Evolutionary conservation across 768 basidiomycete genomes (phyloP).

Genomic region (Phaeotremella skinneri): DNA sequence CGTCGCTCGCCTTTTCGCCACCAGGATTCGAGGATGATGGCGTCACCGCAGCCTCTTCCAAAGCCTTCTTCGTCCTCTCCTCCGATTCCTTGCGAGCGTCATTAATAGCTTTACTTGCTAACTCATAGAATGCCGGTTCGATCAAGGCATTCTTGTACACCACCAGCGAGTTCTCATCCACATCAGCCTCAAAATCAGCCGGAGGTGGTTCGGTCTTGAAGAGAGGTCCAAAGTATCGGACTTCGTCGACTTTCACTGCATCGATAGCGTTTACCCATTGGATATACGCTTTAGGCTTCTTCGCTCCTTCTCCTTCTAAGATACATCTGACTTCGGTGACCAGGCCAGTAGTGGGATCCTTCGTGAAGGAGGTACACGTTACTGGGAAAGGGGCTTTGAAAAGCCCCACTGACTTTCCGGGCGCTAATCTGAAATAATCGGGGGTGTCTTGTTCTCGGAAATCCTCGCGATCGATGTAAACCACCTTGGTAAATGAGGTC

Average conservation of each 20-base stretch:
- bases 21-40: conserved; percentile 15
- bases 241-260: conserved; percentile 74
- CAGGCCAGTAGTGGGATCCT: conserved; percentile 66
- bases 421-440: conserved; percentile 96
- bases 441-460: conserved; percentile 82
- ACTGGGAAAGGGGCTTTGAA: conserved; percentile 91
- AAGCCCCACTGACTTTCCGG: conserved; percentile 93
- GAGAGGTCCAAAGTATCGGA: conserved; percentile 83
- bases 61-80: conserved; percentile 58
- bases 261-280: conserved; percentile 71
- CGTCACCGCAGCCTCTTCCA: conserved; percentile 54
- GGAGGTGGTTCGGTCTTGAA: conserved; percentile 92
- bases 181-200: conserved; percentile 76
- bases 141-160: conserved; percentile 75
- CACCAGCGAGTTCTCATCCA: conserved; percentile 78
- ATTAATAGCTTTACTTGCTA: conserved; percentile 66
- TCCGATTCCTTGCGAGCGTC: conserved; percentile 62
- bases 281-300: conserved; percentile 76
- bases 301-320: conserved; percentile 66
- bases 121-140: conserved; percentile 82
- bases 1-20: conserved; percentile 9
- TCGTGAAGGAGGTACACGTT: conserved; percentile 85
- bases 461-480: conserved; percentile 92
- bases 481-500: conserved; percentile 71
- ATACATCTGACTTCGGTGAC: conserved; percentile 76